Conservation (phyloP, 495 filamentous ascomycete species). For the Penicillium nucicola region DNA sequence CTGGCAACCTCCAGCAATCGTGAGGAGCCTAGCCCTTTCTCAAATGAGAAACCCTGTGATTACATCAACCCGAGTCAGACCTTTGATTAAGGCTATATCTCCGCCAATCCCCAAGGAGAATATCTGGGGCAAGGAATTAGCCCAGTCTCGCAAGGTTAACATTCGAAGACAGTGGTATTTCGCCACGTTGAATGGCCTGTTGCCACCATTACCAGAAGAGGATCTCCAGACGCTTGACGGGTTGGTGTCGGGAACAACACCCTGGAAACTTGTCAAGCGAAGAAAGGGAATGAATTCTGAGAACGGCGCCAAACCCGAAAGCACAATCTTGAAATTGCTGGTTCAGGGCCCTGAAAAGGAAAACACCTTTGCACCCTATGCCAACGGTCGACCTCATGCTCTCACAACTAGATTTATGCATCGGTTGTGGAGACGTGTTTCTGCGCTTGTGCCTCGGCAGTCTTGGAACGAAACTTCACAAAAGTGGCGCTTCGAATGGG, state of each 20-base stretch:
- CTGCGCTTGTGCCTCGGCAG: slow-evolving; percentile 35
- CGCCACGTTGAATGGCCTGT: slow-evolving; percentile 46
- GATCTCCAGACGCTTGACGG: slow-evolving; percentile 63
- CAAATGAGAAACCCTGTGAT: slow-evolving; percentile 29
- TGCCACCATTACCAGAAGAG: slow-evolving; percentile 67
- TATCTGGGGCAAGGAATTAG: slow-evolving; percentile 59
- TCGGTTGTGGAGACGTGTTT: slow-evolving; percentile 42
- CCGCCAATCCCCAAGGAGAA: slow-evolving; percentile 59
- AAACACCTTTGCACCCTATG: slow-evolving; percentile 29
- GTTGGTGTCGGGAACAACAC: slow-evolving; percentile 51
- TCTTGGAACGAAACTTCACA: slow-evolving; percentile 13
- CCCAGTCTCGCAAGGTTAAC: slow-evolving; percentile 50
- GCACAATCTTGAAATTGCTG: slow-evolving; percentile 20
- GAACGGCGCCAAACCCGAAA: slow-evolving; percentile 1
- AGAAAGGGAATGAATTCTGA: slow-evolving; percentile 15
- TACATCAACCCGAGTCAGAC: slow-evolving; percentile 17
- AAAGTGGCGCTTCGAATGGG: slow-evolving; percentile 27
- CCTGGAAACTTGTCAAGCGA: slow-evolving; percentile 39
- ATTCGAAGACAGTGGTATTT: slow-evolving; percentile 61
- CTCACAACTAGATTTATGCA: slow-evolving; percentile 45
- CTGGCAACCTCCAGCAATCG: slow-evolving; percentile 33
- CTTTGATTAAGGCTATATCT: slow-evolving; percentile 34
- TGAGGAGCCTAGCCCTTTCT: slow-evolving; percentile 34
- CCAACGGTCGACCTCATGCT: slow-evolving; percentile 33
- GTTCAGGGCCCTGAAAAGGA: slow-evolving; percentile 32